phyloP scores from a whole-genome alignment of 768 basidiomycete genomes.

The Leccinum olivaceopallidum region DNA sequence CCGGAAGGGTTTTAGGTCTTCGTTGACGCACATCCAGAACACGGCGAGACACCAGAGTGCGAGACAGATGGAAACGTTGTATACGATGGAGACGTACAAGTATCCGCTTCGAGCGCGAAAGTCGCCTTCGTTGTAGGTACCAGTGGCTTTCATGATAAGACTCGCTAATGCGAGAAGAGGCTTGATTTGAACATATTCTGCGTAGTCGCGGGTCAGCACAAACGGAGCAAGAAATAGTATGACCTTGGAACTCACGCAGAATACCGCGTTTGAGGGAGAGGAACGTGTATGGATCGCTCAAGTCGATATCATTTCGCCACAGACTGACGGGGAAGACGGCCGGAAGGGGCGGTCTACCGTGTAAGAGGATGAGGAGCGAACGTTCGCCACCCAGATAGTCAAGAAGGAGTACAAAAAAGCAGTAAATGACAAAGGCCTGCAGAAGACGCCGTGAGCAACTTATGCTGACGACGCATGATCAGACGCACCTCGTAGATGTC shows the following conservation, averaged over 20 bases:
- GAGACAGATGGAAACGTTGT: constrained; percentile 79
- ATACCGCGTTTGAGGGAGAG: constrained; percentile 94
- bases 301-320: constrained; percentile 86
- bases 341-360: constrained; percentile 85
- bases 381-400: constrained; percentile 92
- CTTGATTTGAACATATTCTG: constrained; percentile 98
- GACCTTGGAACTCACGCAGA: constrained; percentile 57
- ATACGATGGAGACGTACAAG: constrained; percentile 85
- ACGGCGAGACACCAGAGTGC: constrained; percentile 90
- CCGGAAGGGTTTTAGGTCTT: constrained; percentile 90
- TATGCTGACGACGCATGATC: neutral
- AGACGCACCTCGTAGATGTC: constrained; percentile 90
- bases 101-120: constrained; percentile 87
- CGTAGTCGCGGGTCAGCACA: constrained; percentile 2
- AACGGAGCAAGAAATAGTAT: neutral
- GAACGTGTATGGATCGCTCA: constrained; percentile 93
- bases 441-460: neutral
- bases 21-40: constrained; percentile 93
- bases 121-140: constrained; percentile 88
- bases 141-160: constrained; percentile 80
- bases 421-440: constrained; percentile 93
- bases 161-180: constrained; percentile 85
- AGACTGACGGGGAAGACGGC: constrained; percentile 85
- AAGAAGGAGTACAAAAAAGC: constrained; percentile 81
- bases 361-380: constrained; percentile 86